Evolutionary conservation across 768 basidiomycete species (phyloP).

Genomic region (Mycena floridula): DNA sequence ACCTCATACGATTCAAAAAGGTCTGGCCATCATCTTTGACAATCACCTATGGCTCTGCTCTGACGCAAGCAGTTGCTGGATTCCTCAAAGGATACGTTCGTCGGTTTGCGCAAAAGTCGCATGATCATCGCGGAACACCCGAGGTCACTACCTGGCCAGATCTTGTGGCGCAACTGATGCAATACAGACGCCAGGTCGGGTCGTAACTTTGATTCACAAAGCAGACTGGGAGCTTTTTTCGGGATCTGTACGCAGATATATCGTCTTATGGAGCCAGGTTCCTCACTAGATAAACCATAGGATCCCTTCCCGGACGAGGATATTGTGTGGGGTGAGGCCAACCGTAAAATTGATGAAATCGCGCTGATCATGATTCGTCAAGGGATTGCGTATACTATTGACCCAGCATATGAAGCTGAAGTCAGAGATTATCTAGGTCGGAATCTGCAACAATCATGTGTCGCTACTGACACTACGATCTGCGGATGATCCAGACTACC

Average conservation of each 20-base stretch:
- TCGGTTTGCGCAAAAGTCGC: constrained; percentile 85
- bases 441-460: constrained; percentile 7
- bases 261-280: neutral
- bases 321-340: constrained; percentile 72
- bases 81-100: constrained; percentile 89
- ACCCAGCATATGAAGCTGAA: constrained; percentile 65
- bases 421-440: constrained; percentile 81
- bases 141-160: constrained; percentile 40
- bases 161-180: neutral
- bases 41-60: neutral
- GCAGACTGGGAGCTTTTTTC: constrained; percentile 83
- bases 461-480: neutral
- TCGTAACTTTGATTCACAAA: constrained; percentile 85
- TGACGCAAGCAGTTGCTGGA: constrained; percentile 48
- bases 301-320: constrained; percentile 69
- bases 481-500: constrained; percentile 46
- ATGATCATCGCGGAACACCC: constrained; percentile 89
- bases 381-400: constrained; percentile 88
- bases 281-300: constrained; percentile 22
- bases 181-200: constrained; percentile 71
- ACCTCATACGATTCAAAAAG: constrained; percentile 66
- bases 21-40: constrained; percentile 29
- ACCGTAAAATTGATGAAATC: neutral
- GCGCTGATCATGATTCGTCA: neutral
- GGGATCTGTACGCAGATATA: constrained; percentile 38